Base-by-base conservation (phyloP, 208 protist species). In the Naegleria fowleri region DNA sequence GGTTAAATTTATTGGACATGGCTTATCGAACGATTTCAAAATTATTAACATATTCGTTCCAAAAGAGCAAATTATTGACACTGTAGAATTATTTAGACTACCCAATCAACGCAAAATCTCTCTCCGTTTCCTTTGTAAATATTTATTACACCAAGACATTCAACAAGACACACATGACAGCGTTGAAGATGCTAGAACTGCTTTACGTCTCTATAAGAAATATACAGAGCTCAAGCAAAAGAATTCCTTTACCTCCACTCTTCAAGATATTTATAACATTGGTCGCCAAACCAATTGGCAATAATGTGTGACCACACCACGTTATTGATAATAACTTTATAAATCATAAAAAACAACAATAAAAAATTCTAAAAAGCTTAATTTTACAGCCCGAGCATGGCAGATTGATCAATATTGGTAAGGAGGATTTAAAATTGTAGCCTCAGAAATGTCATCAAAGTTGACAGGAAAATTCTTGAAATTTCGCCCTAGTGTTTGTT, bases 31-130 rank as follows among this genome's bases (percentile, higher is more conserved):
- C 91, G 98, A 99, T 93, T 99, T 99, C 90, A 94, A 97, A 41
- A 86, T 86, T 86, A 39, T 86, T 39, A 48, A 86, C 19, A 29
- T 86, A 6, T 43, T 95, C 43, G 97, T 99, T 16, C 98, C 98
- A 52, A 93, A 94, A 40, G 94, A 97, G 59, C 98, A 98, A 92
- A 98, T 98, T 94, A 98, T 99, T 90, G 98, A 99, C 92, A 99
- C 98, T 16, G 97, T 99, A 0, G 95, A 98, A 91, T 92, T 99
- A 13, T 99, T 97, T 94, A 95, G 98, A 94, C 94, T 96, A 91
- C 93, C 94, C 19, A 96, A 96, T 59, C 93, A 94, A 41, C 91
- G 96, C 67, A 98, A 98, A 90, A 93, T 99, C 5, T 98, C 97
- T 9, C 94, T 99, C 3, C 94, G 96, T 79, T 99, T 98, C 92